Percentiles rank a stretch among this genome's conserved stretches.
Conservation (phyloP, 2,329 filamentous ascomycete genomes). For the Samsoniella hepiali region DNA sequence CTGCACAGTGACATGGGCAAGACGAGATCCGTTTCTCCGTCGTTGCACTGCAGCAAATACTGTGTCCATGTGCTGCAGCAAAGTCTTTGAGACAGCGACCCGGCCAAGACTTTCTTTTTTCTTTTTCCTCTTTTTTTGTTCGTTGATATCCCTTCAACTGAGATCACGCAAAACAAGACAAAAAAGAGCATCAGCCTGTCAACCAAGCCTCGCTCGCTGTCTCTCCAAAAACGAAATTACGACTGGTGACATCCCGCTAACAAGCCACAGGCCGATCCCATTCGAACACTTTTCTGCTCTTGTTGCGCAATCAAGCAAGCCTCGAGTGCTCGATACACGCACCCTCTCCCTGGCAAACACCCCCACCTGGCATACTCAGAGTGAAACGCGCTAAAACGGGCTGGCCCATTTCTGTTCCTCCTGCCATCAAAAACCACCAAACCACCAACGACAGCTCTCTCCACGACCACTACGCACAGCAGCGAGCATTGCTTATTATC, state of each 20-base stretch:
- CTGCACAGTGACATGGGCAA: not conserved
- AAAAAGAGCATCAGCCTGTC: not conserved
- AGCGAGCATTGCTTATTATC: no score
- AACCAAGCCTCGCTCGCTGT: not conserved
- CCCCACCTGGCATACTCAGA: not conserved
- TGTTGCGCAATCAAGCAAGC: not conserved
- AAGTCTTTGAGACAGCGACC: not conserved
- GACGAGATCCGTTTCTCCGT: not conserved
- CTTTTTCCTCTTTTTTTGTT: not conserved
- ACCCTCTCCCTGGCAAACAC: not conserved
- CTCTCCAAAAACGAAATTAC: slow-evolving; percentile 14
- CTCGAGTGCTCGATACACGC: not conserved
- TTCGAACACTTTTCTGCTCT: not conserved
- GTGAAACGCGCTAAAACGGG: slow-evolving; percentile 17
- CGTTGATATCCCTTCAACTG: not conserved
- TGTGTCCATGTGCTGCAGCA: not conserved
- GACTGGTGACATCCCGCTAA: slow-evolving; percentile 14
- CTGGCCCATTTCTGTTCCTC: not conserved
- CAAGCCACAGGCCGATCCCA: slow-evolving; percentile 1
- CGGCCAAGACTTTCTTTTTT: not conserved
- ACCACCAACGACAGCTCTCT: not conserved
- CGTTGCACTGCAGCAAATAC: slow-evolving; percentile 11
- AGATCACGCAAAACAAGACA: no score
- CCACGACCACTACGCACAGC: not conserved
- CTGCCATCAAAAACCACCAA: not conserved